These are phyloP conservation scores for Arabidopsis hybrid DNA, from an alignment of 441 rosid species.

Conservation along the genomic window DNA sequence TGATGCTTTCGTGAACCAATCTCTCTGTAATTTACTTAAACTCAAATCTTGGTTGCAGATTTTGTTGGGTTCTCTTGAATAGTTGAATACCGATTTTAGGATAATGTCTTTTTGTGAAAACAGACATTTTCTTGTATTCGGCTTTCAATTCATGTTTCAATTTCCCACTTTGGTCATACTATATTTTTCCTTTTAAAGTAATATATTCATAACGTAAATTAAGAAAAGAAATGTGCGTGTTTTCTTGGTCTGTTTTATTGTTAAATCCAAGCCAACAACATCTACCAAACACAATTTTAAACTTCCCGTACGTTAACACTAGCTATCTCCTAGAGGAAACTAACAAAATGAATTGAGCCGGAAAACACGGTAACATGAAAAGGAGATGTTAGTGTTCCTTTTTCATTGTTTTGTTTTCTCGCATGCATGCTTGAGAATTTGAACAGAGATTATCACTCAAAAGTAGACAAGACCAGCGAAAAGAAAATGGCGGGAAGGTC, in stretches of 20 bases:
- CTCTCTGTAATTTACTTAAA: conserved; percentile 22
- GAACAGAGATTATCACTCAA: neutral
- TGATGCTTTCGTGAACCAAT: conserved; percentile 18
- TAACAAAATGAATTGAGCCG: neutral
- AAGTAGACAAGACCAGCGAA: neutral
- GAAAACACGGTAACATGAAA: conserved; percentile 18
- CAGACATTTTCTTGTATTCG: conserved; percentile 12
- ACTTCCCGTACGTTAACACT: neutral
- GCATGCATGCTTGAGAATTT: neutral
- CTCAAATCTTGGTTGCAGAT: conserved; percentile 33
- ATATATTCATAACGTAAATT: neutral
- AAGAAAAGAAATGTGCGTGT: neutral
- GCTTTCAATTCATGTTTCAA: neutral
- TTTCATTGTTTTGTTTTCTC: conserved; percentile 2
- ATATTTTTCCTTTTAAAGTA: no score
- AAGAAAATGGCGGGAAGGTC: conserved; percentile 71
- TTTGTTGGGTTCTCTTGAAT: conserved; percentile 15
- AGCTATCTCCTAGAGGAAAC: neutral
- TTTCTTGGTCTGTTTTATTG: neutral
- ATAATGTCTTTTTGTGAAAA: neutral
- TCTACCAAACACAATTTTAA: neutral
- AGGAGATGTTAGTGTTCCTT: conserved; percentile 9
- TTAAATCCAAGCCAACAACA: neutral
- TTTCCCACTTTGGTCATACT: neutral
- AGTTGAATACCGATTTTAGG: neutral